Percentiles rank a stretch among this genome's conserved stretches.
Conservation (phyloP, 495 filamentous ascomycete species). For the Penicillium fimorum region DNA sequence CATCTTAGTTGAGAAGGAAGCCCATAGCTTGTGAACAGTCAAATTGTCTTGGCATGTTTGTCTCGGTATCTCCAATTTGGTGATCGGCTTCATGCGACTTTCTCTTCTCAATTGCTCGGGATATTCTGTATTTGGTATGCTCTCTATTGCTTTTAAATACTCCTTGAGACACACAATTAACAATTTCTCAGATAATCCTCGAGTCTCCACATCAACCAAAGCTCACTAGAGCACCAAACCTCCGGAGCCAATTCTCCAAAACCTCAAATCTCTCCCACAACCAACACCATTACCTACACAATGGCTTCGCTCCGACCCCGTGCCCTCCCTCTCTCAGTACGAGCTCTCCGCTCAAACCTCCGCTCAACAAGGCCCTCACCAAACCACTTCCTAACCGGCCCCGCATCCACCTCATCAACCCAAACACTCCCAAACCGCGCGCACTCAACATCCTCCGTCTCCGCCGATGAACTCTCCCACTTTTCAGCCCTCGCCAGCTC, state of each 20-base stretch:
- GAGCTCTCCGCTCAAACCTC: conserved; percentile 6
- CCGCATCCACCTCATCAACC: neutral
- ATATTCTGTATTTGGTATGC: conserved; percentile 13
- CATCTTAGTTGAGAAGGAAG: neutral
- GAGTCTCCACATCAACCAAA: neutral
- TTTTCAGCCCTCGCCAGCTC: conserved; percentile 88
- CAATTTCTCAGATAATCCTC: neutral
- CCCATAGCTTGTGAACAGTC: neutral
- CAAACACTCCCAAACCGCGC: conserved; percentile 24
- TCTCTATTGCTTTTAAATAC: neutral
- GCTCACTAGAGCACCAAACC: conserved; percentile 8
- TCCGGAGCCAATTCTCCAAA: neutral
- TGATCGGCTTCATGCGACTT: conserved; percentile 23
- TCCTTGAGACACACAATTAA: neutral
- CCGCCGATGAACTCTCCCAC: conserved; percentile 83
- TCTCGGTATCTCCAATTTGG: conserved; percentile 14
- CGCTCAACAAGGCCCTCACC: conserved; percentile 9
- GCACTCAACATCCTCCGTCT: conserved; percentile 66
- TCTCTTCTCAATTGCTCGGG: conserved; percentile 10
- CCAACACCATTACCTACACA: neutral
- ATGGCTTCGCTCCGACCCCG: conserved; percentile 19
- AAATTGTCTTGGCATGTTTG: conserved; percentile 17
- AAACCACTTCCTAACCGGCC: conserved; percentile 2
- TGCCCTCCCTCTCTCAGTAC: conserved; percentile 11
- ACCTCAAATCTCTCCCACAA: neutral